Conservation (phyloP, 1,139 yeast genomes). For the Entelexis paramagnoliae region DNA sequence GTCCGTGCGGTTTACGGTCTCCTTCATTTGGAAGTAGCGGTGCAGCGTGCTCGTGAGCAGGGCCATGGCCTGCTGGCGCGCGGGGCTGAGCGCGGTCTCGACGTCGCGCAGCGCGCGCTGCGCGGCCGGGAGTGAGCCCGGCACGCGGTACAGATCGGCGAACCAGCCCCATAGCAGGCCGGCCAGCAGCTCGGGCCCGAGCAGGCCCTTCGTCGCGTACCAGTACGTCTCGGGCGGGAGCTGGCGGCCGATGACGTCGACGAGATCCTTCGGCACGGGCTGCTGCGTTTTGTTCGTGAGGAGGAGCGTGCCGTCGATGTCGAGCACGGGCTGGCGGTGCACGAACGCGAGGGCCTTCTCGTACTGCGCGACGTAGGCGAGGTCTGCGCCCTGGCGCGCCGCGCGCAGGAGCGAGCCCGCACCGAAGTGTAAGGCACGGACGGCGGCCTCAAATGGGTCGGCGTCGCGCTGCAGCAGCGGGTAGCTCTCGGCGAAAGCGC, state of each 20-base stretch:
- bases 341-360: slow-evolving; percentile 46
- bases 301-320: slow-evolving; percentile 57
- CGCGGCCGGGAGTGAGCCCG: slow-evolving; percentile 33
- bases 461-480: slow-evolving; percentile 28
- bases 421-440: slow-evolving; percentile 25
- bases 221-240: slow-evolving; percentile 79
- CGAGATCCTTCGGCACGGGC: slow-evolving; percentile 62
- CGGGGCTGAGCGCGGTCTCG: slow-evolving; percentile 23
- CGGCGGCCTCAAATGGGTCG: slow-evolving; percentile 31
- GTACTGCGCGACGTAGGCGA: slow-evolving; percentile 34
- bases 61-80: slow-evolving; percentile 45
- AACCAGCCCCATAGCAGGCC: slow-evolving; percentile 57
- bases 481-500: slow-evolving; percentile 45
- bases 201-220: slow-evolving; percentile 69
- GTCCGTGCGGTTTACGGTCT: slow-evolving; percentile 20
- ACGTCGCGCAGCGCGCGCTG: slow-evolving; percentile 4
- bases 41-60: slow-evolving; percentile 64
- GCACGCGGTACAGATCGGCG: slow-evolving; percentile 42
- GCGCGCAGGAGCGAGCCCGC: slow-evolving; percentile 39
- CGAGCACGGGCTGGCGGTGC: slow-evolving; percentile 59
- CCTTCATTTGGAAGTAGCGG: slow-evolving; percentile 73
- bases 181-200: slow-evolving; percentile 55
- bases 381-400: slow-evolving; percentile 23
- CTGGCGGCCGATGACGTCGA: slow-evolving; percentile 73
- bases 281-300: slow-evolving; percentile 26